Evolutionary conservation across 768 basidiomycete species (phyloP).

Genomic region (Lactarius psammicola): DNA sequence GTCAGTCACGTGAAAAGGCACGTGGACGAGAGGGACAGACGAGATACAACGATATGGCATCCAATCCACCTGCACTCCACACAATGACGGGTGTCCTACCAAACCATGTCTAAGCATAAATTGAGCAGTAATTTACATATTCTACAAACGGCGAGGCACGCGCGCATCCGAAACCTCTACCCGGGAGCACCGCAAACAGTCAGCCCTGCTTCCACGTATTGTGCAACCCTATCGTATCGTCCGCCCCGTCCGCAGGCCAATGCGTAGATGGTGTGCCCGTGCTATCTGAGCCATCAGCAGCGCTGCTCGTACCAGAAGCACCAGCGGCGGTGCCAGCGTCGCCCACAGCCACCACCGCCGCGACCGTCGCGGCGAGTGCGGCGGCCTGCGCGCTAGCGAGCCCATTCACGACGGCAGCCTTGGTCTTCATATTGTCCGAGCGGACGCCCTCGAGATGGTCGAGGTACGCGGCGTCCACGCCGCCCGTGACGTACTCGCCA

Average conservation of each 20-base stretch:
- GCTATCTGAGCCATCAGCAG: constrained; percentile 28
- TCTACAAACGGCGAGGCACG: no score
- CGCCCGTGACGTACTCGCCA: constrained; percentile 94
- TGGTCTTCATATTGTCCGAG: constrained; percentile 76
- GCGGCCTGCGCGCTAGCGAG: constrained; percentile 37
- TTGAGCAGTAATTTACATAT: not conserved
- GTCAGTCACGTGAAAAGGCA: no score
- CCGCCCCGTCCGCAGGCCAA: constrained; percentile 57
- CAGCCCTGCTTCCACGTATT: constrained; percentile 54
- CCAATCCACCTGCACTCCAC: no score
- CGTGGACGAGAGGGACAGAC: no score
- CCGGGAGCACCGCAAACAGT: not conserved
- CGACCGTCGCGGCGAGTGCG: constrained; percentile 32
- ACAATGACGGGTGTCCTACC: not conserved
- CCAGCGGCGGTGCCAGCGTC: not conserved
- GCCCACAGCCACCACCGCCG: constrained; percentile 38
- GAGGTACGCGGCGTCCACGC: constrained; percentile 82
- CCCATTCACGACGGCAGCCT: constrained; percentile 36
- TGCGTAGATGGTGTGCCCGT: constrained; percentile 32
- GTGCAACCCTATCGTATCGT: constrained; percentile 77
- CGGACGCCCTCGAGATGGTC: constrained; percentile 69
- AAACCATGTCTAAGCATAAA: not conserved
- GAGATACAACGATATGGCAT: no score
- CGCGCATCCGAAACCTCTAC: no score
- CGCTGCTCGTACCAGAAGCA: constrained; percentile 23